Percentiles rank a stretch among this genome's conserved stretches.
Conservation (phyloP, 257 asterid genomes). For the Thymus mandschuricus region DNA sequence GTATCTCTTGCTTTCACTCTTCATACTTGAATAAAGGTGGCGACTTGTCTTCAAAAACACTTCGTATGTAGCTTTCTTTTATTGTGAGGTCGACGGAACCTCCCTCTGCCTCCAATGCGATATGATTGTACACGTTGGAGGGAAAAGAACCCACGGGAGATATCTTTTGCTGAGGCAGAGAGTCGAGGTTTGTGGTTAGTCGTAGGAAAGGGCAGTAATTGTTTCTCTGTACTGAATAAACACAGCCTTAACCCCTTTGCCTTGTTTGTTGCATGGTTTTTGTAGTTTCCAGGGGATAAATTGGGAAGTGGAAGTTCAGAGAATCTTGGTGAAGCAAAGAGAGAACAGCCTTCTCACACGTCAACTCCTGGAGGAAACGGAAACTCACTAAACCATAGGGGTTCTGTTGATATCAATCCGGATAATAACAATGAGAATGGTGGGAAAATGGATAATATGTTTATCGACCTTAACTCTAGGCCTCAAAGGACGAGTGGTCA, state of each 20-base stretch:
- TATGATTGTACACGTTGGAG: conserved; percentile 92
- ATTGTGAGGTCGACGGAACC: conserved; percentile 94
- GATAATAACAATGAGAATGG: conserved; percentile 39
- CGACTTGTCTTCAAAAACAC: conserved; percentile 23
- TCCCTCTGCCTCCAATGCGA: conserved; percentile 96
- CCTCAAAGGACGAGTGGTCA: conserved; percentile 70
- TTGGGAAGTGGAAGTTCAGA: conserved; percentile 42
- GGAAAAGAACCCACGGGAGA: conserved; percentile 94
- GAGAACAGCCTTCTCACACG: conserved; percentile 39
- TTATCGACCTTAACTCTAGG: conserved; percentile 82
- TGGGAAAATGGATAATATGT: conserved; percentile 52
- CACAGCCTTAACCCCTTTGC: conserved; percentile 6
- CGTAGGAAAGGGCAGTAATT: conserved; percentile 18
- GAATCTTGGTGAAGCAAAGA: conserved; percentile 47
- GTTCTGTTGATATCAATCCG: conserved; percentile 33
- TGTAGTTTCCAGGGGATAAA: conserved; percentile 89
- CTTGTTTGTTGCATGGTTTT: conserved; percentile 30
- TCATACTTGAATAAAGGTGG: conserved; percentile 23
- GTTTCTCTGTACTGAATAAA: neutral
- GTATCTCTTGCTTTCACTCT: conserved; percentile 25
- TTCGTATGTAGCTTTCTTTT: conserved; percentile 80
- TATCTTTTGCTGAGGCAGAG: conserved; percentile 92
- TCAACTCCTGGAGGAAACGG: conserved; percentile 42
- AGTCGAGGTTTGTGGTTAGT: conserved; percentile 79
- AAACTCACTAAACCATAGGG: conserved; percentile 42